A percentile compares a stretch with the other conserved stretches of the same genome.
Conservation (phyloP, 164 flowering plant genomes). For the Santalum album region DNA sequence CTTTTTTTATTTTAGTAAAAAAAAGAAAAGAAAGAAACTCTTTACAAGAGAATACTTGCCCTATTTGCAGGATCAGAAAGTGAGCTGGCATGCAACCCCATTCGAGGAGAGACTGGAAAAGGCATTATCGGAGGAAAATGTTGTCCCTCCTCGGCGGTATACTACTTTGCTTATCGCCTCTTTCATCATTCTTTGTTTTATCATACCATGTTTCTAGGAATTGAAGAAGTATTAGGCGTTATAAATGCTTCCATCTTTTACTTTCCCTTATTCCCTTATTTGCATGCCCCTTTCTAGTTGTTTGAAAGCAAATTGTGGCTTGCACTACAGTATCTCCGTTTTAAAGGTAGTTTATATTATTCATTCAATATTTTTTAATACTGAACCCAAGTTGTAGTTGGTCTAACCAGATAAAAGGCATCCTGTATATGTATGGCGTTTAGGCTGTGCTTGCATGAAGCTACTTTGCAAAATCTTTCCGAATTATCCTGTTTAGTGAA, state of each 20-base stretch:
- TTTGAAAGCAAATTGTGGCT: background rate
- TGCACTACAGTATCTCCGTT: too few species aligned
- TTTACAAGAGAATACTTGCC: constrained; percentile 1
- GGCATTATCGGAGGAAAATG: constrained; percentile 76
- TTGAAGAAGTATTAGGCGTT: background rate
- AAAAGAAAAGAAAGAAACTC: too few species aligned
- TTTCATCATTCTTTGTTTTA: background rate
- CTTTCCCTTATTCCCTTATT: background rate
- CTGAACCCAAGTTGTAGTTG: background rate
- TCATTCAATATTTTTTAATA: background rate
- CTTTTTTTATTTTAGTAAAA: background rate
- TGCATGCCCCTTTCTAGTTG: background rate
- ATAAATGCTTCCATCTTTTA: background rate
- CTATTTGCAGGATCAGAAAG: constrained; percentile 78
- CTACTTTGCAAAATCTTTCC: too few species aligned
- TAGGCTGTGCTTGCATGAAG: too few species aligned
- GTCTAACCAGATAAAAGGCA: background rate
- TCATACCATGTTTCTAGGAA: too few species aligned
- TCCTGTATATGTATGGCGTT: background rate
- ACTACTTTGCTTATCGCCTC: background rate
- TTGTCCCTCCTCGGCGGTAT: constrained; percentile 58
- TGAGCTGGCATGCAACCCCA: constrained; percentile 96
- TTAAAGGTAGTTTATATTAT: too few species aligned
- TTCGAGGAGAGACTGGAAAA: constrained; percentile 93
- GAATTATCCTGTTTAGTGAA: too few species aligned